A percentile compares a stretch with the other conserved stretches of the same genome.
Conservation (phyloP, 768 basidiomycete genomes). For the Lactarius hatsudake region DNA sequence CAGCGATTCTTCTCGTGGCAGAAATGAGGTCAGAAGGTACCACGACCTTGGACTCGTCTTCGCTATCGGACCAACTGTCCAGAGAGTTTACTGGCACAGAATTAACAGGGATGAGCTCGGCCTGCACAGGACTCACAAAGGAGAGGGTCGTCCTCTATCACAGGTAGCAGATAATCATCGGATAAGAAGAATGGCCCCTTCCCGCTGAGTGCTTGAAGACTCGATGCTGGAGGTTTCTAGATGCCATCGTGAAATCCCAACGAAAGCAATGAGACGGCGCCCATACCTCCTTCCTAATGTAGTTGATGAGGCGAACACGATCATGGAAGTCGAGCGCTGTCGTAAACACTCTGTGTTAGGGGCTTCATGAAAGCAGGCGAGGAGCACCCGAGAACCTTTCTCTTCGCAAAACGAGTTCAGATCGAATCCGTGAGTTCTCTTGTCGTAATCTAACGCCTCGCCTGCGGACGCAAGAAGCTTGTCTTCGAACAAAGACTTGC, state of each 20-base stretch:
- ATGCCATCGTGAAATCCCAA: neutral
- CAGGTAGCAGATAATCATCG: slow-evolving; percentile 81
- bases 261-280: neutral
- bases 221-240: slow-evolving; percentile 46
- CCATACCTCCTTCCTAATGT: slow-evolving; percentile 71
- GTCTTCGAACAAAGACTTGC: slow-evolving; percentile 75
- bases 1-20: slow-evolving; percentile 47
- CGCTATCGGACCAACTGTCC: slow-evolving; percentile 79
- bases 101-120: slow-evolving; percentile 4
- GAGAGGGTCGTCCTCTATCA: slow-evolving; percentile 81
- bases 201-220: slow-evolving; percentile 48
- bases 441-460: slow-evolving; percentile 63
- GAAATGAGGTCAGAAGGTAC: slow-evolving; percentile 34
- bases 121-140: slow-evolving; percentile 62
- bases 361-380: neutral
- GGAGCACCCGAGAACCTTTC: slow-evolving; percentile 48
- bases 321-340: slow-evolving; percentile 76
- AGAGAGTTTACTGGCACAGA: slow-evolving; percentile 50
- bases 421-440: slow-evolving; percentile 57
- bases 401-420: slow-evolving; percentile 46
- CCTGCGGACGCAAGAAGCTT: slow-evolving; percentile 54
- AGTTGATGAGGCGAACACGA: slow-evolving; percentile 82
- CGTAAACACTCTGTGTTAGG: slow-evolving; percentile 11
- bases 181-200: slow-evolving; percentile 61
- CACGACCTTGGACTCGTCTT: slow-evolving; percentile 40